Conservation (phyloP, 345 rosid species). For the Hypericum perforatum region DNA sequence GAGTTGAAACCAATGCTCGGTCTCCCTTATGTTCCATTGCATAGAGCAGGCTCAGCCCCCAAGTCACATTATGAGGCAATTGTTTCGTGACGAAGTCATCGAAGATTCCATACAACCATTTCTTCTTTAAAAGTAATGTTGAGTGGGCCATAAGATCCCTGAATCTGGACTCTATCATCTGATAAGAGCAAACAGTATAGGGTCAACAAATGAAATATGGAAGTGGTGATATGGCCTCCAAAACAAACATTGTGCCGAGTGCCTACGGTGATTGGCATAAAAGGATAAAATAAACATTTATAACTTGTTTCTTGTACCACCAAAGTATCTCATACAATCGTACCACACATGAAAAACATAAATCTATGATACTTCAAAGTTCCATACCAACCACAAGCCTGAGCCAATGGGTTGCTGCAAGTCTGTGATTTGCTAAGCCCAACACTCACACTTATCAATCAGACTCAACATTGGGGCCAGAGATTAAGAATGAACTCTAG, state of each 20-base stretch:
- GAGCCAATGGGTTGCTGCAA: no score
- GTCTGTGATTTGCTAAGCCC: no score
- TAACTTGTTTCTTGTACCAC: no score
- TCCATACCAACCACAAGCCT: no score
- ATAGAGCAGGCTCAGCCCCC: constrained; percentile 94
- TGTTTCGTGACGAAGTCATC: constrained; percentile 98
- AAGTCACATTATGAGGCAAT: constrained; percentile 92
- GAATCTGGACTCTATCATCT: constrained; percentile 93
- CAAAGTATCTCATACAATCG: no score
- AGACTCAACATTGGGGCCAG: no score
- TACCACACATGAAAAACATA: no score
- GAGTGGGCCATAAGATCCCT: constrained; percentile 80
- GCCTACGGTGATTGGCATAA: no score
- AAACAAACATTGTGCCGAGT: background rate
- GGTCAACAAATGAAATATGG: background rate
- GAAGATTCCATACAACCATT: constrained; percentile 80
- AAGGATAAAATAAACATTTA: no score
- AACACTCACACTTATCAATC: no score
- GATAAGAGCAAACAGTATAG: constrained; percentile 2
- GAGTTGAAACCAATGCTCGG: constrained; percentile 68
- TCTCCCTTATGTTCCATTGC: constrained; percentile 91
- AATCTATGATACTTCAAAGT: no score
- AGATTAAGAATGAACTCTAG: no score
- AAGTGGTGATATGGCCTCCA: background rate
- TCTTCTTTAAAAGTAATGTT: constrained; percentile 65